A percentile compares a stretch with the other conserved stretches of the same genome.
Evolutionary conservation across 768 basidiomycete species (phyloP).

Genomic region (Rhizopogon sp.): DNA sequence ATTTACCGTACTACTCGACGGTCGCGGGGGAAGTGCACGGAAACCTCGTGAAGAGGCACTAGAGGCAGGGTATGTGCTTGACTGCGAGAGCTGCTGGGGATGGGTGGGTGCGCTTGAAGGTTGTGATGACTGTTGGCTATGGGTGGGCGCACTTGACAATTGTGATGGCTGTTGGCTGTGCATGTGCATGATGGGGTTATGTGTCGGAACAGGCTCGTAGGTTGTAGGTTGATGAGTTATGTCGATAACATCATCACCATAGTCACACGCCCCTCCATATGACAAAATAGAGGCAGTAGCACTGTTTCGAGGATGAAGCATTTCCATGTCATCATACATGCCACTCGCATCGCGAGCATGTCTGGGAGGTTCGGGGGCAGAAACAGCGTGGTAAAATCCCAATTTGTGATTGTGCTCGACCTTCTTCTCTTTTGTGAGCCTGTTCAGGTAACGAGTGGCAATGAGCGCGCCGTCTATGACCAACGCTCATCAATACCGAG

Average conservation of each 20-base stretch:
- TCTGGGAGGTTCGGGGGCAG: conserved; percentile 8
- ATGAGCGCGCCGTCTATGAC: conserved; percentile 47
- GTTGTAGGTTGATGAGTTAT: conserved; percentile 9
- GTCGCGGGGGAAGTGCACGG: conserved; percentile 27
- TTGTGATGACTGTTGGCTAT: conserved; percentile 4
- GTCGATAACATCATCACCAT: conserved; percentile 18
- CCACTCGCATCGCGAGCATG: conserved; percentile 20
- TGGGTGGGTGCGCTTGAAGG: neutral
- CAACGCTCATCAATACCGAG: conserved; percentile 2
- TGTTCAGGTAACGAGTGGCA: conserved; percentile 49
- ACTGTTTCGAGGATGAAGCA: conserved; percentile 16
- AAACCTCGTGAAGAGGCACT: conserved; percentile 15
- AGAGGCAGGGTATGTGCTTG: conserved; percentile 1
- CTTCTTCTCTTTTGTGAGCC: conserved; percentile 46
- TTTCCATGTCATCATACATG: conserved; percentile 19
- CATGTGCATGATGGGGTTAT: conserved; percentile 13
- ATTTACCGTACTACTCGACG: conserved; percentile 2
- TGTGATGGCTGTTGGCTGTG: conserved; percentile 5
- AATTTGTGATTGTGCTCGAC: conserved; percentile 29
- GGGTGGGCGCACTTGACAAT: neutral
- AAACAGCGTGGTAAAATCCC: conserved; percentile 27
- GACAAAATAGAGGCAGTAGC: neutral
- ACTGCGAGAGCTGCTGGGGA: neutral
- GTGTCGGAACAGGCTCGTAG: conserved; percentile 12
- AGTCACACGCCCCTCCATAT: conserved; percentile 5